Evolutionary conservation across 1,284 basidiomycete genomes (phyloP).

Genomic region (Ustilago esculenta): DNA sequence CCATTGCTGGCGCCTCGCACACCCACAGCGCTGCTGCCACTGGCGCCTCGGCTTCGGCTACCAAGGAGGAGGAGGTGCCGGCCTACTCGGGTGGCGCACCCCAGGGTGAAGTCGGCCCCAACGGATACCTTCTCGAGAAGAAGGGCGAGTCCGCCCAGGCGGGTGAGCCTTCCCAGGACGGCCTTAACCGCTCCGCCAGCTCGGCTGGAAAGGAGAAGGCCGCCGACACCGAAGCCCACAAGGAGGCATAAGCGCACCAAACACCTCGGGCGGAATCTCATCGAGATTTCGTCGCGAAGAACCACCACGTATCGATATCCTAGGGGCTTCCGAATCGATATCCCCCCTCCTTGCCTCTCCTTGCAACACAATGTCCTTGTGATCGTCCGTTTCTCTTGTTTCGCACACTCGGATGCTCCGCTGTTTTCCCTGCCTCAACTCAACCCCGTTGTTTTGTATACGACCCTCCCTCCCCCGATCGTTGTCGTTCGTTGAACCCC

Average conservation of each 20-base stretch:
- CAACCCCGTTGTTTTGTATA: too few relatives aligned
- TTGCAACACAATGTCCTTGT: too few relatives aligned
- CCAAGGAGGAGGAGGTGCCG: constrained; percentile 65
- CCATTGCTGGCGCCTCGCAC: constrained; percentile 53
- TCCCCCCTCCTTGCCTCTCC: neutral
- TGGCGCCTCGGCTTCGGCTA: constrained; percentile 38
- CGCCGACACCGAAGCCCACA: constrained; percentile 37
- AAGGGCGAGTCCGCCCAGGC: constrained; percentile 53
- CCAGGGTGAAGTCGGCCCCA: constrained; percentile 70
- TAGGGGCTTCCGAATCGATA: constrained; percentile 44
- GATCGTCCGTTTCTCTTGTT: constrained; percentile 15
- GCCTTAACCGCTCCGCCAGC: constrained; percentile 41
- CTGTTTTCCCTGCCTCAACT: too few relatives aligned
- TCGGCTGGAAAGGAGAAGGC: constrained; percentile 54
- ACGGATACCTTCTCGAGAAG: constrained; percentile 76
- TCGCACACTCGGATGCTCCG: constrained; percentile 31
- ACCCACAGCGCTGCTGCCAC: constrained; percentile 43
- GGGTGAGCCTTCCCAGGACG: constrained; percentile 58
- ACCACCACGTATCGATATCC: constrained; percentile 34
- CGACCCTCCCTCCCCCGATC: too few relatives aligned
- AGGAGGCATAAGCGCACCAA: constrained; percentile 50
- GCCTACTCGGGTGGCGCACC: constrained; percentile 62
- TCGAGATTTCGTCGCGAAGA: too few relatives aligned
- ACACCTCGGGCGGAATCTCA: too few relatives aligned
- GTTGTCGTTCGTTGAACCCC: too few relatives aligned